Percentiles rank a stretch among this genome's conserved stretches.
These are phyloP conservation scores for Candida montana DNA, from an alignment of 805 yeast species.

Conservation along the genomic window DNA sequence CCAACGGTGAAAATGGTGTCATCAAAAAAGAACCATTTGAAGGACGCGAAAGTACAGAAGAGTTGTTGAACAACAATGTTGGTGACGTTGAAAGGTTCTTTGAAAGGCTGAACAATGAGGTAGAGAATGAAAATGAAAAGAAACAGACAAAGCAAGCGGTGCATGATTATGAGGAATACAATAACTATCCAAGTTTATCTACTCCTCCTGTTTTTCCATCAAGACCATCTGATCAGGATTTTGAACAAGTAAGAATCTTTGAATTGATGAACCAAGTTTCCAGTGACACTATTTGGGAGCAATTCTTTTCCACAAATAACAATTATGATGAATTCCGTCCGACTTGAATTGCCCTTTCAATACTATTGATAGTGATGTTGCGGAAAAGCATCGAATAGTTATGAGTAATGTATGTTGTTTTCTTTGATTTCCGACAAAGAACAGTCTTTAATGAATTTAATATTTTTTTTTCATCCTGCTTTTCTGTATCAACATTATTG, in stretches of 20 bases:
- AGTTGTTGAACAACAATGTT: constrained; percentile 1
- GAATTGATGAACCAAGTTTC: constrained; percentile 59
- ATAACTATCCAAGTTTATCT: constrained; percentile 20
- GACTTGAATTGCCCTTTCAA: too few relatives aligned
- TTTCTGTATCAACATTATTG: too few relatives aligned
- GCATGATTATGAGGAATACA: constrained; percentile 4
- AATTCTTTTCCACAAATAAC: constrained; percentile 35
- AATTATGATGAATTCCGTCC: neutral
- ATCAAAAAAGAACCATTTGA: neutral
- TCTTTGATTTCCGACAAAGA: too few relatives aligned
- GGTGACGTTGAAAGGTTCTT: constrained; percentile 24
- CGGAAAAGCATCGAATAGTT: too few relatives aligned
- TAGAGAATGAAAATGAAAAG: constrained; percentile 3
- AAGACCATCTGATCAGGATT: constrained; percentile 13
- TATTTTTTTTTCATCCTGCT: too few relatives aligned
- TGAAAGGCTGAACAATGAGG: constrained; percentile 17
- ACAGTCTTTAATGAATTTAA: too few relatives aligned
- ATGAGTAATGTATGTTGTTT: too few relatives aligned
- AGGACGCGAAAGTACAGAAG: neutral
- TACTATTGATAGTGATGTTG: too few relatives aligned
- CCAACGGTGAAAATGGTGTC: neutral
- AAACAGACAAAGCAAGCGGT: neutral
- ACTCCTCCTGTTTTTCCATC: constrained; percentile 17
- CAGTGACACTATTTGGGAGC: constrained; percentile 62
- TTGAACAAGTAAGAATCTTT: constrained; percentile 51